Evolutionary conservation across 1,284 basidiomycete genomes (phyloP), one percentile per base, ranked within the genome.

Genomic region (Irpex rosettiformis): DNA sequence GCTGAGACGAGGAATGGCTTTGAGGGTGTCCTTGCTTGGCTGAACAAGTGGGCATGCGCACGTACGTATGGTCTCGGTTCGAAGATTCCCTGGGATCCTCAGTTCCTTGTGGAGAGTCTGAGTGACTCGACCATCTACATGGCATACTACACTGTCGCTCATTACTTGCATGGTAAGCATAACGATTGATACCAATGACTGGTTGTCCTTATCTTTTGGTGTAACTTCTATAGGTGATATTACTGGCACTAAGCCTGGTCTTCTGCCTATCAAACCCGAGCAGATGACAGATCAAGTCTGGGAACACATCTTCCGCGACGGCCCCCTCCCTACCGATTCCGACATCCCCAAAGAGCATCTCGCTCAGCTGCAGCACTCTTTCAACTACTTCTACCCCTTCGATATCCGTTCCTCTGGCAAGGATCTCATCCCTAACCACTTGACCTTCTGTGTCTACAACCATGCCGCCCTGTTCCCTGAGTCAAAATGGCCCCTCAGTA

Each of bases 71-170:
- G 97, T 62, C 82, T 99, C 62, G 97, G 97, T 30, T 96, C 96
- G 11, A 92, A 92, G 72, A 80, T 99, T 61, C 97, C 97, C 1
- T 99, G 96, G 96, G 96, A 99, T 72, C 91, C 88, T 13, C 88
- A 94, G 58, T 98, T 96, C 84, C 82, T 99, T 68, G 95, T 99
- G 54, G 97, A 99, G 76, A 95, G 93, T 68, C 76, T 99, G 70
- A 96, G 92, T 65, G 97, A 99, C 75, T 98, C 96, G 11, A 99
- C 97, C 27, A 91, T 99, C 73, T 99, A 99, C 79, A 98, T 98
- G 96, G 84, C 91, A 30, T 99, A 98, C 78, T 99, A 99, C 78
- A 98, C 97, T 4, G 84, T 99, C 60, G 86, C 95, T 5, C 88
- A 97, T 73, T 77, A 95, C 30, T 78, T 98, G 60, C 95, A 98